phyloP scores from a whole-genome alignment of 2,329 filamentous ascomycete genomes.

The Harringtonia lauricola region DNA sequence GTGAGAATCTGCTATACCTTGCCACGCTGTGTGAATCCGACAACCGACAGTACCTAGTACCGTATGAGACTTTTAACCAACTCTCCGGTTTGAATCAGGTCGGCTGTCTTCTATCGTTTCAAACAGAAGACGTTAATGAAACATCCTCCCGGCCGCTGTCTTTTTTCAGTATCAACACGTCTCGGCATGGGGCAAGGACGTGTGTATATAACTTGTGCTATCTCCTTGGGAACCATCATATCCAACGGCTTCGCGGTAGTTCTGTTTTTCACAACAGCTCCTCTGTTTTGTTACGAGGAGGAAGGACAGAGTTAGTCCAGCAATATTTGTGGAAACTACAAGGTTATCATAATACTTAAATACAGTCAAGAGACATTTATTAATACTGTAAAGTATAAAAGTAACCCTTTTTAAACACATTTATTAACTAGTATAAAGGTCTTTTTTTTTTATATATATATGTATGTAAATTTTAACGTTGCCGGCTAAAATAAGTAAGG shows the following conservation, averaged over 20 bases:
- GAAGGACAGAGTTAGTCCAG: background rate
- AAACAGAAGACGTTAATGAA: too few relatives aligned
- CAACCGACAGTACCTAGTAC: conserved; percentile 27
- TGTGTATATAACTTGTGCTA: background rate
- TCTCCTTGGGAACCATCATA: background rate
- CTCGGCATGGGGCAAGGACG: background rate
- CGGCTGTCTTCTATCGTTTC: conserved; percentile 6
- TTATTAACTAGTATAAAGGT: background rate
- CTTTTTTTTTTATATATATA: background rate
- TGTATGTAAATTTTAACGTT: background rate
- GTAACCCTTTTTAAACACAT: background rate
- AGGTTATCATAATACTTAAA: background rate
- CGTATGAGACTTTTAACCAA: conserved; percentile 16
- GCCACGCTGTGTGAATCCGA: conserved; percentile 17
- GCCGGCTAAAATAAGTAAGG: background rate
- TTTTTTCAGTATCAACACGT: too few relatives aligned
- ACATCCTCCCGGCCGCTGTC: too few relatives aligned
- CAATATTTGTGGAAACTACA: background rate
- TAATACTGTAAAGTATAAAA: background rate
- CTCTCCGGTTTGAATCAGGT: background rate
- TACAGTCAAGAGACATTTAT: background rate
- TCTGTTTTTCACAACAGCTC: background rate
- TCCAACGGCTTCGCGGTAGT: background rate
- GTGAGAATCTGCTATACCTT: conserved; percentile 33
- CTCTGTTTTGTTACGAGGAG: background rate